Evolutionary conservation across 164 flowering plant genomes (phyloP).

Genomic region (Cinnamomum chago): DNA sequence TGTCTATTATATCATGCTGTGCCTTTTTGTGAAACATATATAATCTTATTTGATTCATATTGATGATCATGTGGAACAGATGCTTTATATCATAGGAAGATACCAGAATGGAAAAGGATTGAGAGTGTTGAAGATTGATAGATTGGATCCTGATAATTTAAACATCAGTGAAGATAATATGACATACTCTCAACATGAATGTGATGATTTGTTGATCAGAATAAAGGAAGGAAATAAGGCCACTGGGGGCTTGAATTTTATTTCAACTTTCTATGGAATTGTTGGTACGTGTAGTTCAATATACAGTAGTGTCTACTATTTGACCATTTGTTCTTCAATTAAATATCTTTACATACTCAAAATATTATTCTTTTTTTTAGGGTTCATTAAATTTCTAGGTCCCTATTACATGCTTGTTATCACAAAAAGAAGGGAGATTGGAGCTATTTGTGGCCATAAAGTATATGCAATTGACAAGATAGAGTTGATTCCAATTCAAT

Average conservation of each 20-base stretch:
- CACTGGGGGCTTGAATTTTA: conserved; percentile 84
- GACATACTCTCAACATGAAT: conserved; percentile 61
- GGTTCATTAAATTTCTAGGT: conserved; percentile 87
- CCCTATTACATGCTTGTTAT: conserved; percentile 93
- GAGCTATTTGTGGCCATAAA: conserved; percentile 80
- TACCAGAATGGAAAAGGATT: conserved; percentile 60
- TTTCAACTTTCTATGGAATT: conserved; percentile 83
- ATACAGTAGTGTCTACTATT: neutral
- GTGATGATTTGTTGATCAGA: conserved; percentile 62
- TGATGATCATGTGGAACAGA: conserved; percentile 36
- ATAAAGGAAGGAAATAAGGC: conserved; percentile 80
- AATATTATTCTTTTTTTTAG: conserved; percentile 29
- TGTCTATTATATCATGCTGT: no score
- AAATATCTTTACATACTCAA: neutral
- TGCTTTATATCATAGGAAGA: conserved; percentile 83
- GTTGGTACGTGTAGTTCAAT: conserved; percentile 49
- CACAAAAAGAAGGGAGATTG: conserved; percentile 87
- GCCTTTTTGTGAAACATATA: no score
- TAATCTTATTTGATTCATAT: no score
- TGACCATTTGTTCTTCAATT: neutral
- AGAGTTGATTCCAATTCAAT: conserved; percentile 75
- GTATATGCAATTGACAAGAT: conserved; percentile 73
- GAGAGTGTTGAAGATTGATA: conserved; percentile 88
- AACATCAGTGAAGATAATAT: conserved; percentile 74
- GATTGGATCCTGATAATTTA: conserved; percentile 68